Evolutionary conservation across 805 yeast genomes (phyloP), one percentile per base, ranked within the genome.

Genomic region (Candida saitoana): DNA sequence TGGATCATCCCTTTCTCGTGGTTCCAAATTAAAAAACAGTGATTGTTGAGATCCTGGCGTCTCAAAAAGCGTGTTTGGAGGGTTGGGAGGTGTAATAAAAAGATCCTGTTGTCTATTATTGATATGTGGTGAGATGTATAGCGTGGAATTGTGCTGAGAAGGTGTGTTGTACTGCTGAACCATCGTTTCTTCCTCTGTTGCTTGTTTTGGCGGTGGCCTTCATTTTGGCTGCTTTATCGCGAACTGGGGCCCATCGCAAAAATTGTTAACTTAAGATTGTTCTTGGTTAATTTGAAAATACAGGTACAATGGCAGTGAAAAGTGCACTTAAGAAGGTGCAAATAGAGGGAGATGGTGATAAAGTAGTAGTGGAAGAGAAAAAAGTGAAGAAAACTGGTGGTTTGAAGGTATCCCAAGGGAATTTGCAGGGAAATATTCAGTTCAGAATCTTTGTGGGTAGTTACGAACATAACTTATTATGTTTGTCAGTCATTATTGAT

Each of bases 391-490:
- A 40, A 40, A 12, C 38, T 19, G 34, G 12, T 18, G 34, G 31
- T 33, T 31, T 27, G 31, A 17, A 5, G 27, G 25, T 11, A 34
- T 17, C 36, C 36, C 16, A 32, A 20, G 9, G 18, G 11, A 33
- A 29, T 2, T 14, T 31, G 11, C 1, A 30, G n/a, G 41, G 40
- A 17, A 30, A 34, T 8, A 42, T 52, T 3, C 78, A 73, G 52
- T 84, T 91, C 51, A 74, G 99, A 59, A 80, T 93, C 18, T 76
- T 91, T 53, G 95, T 87, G 9, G 99, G 99, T 18, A 89, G 97
- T 0, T 93, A 93, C 55, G 99, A 93, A 65, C 99, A 93, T 65
- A 87, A 89, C 48, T 64, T 93, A 36, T 67, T 90, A 32, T 89
- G 97, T 69, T 71, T 89, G 12, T 87, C 96, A 1, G 67, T 87